phyloP scores from a whole-genome alignment of 495 filamentous ascomycete genomes.

The Xylaria scruposa region DNA sequence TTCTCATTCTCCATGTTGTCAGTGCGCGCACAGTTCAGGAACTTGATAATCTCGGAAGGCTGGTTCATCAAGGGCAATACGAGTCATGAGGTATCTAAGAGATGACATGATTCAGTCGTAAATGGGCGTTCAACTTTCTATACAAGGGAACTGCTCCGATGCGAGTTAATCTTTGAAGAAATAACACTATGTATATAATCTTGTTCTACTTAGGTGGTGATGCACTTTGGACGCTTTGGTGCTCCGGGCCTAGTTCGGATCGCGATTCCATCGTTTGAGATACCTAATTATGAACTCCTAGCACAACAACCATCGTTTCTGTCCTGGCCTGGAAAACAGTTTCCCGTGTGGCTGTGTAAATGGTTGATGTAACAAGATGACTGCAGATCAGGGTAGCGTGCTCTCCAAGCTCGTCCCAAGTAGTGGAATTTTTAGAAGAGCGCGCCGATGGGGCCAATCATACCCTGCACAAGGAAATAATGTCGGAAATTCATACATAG shows the following conservation, averaged over 20 bases:
- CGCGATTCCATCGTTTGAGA: neutral
- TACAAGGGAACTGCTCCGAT: no score
- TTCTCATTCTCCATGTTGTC: neutral
- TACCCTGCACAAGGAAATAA: neutral
- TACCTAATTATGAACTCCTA: neutral
- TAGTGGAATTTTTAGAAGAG: neutral
- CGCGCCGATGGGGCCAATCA: neutral
- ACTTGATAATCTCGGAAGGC: neutral
- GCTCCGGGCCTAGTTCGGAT: neutral
- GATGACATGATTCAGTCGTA: no score
- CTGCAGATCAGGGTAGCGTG: slow-evolving; percentile 1
- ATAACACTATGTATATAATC: no score
- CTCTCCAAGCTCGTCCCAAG: slow-evolving; percentile 4
- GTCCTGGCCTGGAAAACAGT: neutral
- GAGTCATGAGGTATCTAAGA: neutral
- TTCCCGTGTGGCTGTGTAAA: slow-evolving; percentile 11
- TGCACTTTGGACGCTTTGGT: neutral
- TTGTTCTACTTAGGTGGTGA: no score
- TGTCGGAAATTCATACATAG: neutral
- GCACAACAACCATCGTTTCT: neutral
- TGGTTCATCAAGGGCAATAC: neutral
- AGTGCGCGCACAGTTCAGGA: neutral
- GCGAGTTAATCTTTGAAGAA: no score
- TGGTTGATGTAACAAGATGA: slow-evolving; percentile 2
- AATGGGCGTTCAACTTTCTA: no score